Base-by-base conservation (phyloP, 176 grass and related monocot species). In the Phyllostachys edulis region DNA sequence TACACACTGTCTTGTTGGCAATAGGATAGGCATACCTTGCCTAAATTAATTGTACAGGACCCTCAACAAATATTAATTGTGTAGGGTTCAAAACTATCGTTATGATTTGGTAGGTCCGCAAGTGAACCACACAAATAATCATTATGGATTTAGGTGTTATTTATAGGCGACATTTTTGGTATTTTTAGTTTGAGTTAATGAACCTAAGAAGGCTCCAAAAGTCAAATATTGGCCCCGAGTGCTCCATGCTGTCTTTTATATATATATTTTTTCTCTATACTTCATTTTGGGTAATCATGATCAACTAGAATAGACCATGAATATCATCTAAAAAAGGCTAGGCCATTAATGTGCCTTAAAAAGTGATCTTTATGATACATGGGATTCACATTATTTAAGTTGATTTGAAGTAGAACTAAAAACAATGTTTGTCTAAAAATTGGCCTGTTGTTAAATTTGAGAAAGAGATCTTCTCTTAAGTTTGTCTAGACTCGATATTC, bases 1-100 rank as follows among this genome's bases (percentile, higher is more conserved):
- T 84, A 78, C 63, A 76, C 8, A 9, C 24, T 44, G 40, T 44
- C 11, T 75, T 62, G 36, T 18, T 64, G 20, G 55, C 11, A 90
- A 64, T 71, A 27, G 1, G 23, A 69, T 15, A 29, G 47, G 14
- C 57, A 84, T 75, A 24, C 61, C 21, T 52, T 75, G 27, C 44
- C 44, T 54, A 41, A n/a, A 66, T 75, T 75, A 52, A 84, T 40
- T 75, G 41, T 60, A 23, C 20, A 37, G 42, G 0, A 14, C 23
- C 26, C 18, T 71, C 39, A 57, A 15, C 17, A 34, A 34, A 34
- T 34, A 6, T 47, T 66, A 46, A 79, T 56, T 54, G 2, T 47
- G 26, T 29, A 62, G 49, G 20, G 12, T 55, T 21, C n/a, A 12
- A 65, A 87, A 6, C 5, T 59, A 20, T 14, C 26, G 6, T 50